Conservation (phyloP, 2,329 filamentous ascomycete genomes). For the Pseudogymnoascus sp. region DNA sequence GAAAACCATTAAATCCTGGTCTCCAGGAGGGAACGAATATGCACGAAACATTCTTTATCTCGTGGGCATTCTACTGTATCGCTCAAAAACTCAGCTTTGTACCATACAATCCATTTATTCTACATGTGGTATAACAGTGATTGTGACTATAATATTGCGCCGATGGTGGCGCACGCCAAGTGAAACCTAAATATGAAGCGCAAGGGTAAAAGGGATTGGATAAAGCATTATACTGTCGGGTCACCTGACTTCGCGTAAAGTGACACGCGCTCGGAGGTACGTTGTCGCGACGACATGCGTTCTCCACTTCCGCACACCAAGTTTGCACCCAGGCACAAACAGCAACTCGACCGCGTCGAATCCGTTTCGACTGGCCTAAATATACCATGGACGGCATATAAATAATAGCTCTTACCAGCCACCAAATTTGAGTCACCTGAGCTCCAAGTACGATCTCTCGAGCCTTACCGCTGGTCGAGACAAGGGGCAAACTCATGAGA, state of each 20-base stretch:
- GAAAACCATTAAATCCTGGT: no score
- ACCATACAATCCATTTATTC: no score
- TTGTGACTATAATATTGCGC: no score
- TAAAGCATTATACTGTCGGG: neutral
- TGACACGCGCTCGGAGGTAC: constrained; percentile 2
- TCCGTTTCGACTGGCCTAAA: neutral
- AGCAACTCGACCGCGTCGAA: neutral
- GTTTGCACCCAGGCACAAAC: neutral
- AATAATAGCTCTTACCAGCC: neutral
- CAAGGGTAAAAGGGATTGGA: neutral
- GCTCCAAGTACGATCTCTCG: neutral
- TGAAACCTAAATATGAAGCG: no score
- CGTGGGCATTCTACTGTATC: no score
- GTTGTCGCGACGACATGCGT: constrained; percentile 8
- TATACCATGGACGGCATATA: neutral
- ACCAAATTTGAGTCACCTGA: neutral
- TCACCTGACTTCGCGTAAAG: constrained; percentile 6
- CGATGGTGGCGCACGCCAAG: no score
- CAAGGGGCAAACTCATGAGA: neutral
- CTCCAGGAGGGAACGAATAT: no score
- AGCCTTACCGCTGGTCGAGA: neutral
- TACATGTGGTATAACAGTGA: no score
- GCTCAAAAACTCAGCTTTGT: no score
- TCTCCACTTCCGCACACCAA: constrained; percentile 2
- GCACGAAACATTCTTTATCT: no score